phyloP scores from a whole-genome alignment of 768 basidiomycete species.

The Podaxis sp. region DNA sequence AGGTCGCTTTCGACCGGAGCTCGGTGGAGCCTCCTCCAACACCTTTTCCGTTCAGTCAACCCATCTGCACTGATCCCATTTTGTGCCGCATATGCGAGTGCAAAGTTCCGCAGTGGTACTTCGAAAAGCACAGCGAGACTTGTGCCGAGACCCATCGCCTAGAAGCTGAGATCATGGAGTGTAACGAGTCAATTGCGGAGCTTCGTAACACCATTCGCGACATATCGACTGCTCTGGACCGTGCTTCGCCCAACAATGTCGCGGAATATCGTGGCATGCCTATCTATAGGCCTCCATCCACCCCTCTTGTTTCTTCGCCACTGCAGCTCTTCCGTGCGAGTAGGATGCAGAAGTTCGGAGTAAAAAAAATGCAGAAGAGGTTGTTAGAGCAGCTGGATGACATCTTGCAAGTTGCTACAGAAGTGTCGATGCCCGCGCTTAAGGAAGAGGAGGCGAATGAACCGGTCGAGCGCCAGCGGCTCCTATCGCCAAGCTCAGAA shows the following conservation, averaged over 20 bases:
- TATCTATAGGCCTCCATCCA: conserved; percentile 71
- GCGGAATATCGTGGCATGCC: conserved; percentile 89
- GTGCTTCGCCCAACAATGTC: conserved; percentile 59
- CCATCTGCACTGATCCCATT: conserved; percentile 80
- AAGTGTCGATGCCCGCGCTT: conserved; percentile 83
- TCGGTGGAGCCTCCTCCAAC: conserved; percentile 48
- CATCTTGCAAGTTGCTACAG: conserved; percentile 72
- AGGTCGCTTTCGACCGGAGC: conserved; percentile 33
- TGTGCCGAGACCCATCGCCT: conserved; percentile 94
- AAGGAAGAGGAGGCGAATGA: conserved; percentile 91
- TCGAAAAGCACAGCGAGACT: conserved; percentile 99
- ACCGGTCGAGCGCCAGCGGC: conserved; percentile 88
- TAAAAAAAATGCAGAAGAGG: conserved; percentile 79
- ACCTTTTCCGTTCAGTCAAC: conserved; percentile 73
- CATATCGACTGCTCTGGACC: conserved; percentile 68
- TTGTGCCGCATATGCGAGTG: conserved; percentile 98
- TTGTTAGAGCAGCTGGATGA: conserved; percentile 87
- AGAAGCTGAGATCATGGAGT: conserved; percentile 91
- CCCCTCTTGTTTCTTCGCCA: conserved; percentile 71
- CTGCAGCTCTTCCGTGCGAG: conserved; percentile 73
- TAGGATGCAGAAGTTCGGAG: conserved; percentile 76
- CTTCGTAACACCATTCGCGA: conserved; percentile 85
- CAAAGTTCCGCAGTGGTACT: conserved; percentile 97
- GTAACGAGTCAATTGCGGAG: conserved; percentile 90
- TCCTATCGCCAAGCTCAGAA: conserved; percentile 89